Conservation (phyloP, 2,329 filamentous ascomycete species). For the Zasmidium citrigriseum region DNA sequence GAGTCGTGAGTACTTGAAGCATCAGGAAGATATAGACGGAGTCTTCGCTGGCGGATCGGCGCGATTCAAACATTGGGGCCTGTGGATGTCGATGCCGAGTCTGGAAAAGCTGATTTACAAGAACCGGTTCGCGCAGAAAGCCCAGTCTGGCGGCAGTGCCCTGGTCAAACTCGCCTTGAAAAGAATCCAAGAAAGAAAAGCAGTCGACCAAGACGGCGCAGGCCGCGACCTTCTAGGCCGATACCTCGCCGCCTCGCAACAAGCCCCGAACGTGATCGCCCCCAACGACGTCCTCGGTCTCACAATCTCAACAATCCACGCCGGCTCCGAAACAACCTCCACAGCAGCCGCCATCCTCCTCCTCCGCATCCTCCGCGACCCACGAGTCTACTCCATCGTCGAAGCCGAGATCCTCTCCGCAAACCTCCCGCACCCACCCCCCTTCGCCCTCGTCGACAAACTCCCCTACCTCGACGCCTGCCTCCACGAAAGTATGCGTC, state of each 20-base stretch:
- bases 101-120: constrained; percentile 15
- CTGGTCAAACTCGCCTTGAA: constrained; percentile 7
- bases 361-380: not conserved
- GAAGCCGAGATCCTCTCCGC: constrained; percentile 9
- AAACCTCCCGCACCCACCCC: not conserved
- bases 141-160: constrained; percentile 2
- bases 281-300: constrained; percentile 12
- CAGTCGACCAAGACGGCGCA: not conserved
- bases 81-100: constrained; percentile 8
- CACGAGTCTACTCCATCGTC: constrained; percentile 1
- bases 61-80: constrained; percentile 16
- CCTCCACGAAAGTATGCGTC: constrained; percentile 14
- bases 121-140: constrained; percentile 6
- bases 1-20: constrained; percentile 6
- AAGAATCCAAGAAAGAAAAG: constrained; percentile 5
- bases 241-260: constrained; percentile 13
- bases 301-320: constrained; percentile 17
- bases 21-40: constrained; percentile 11
- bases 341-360: constrained; percentile 1
- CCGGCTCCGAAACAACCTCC: constrained; percentile 14
- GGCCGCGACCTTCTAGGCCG: constrained; percentile 4
- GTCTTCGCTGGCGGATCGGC: constrained; percentile 4
- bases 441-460: constrained; percentile 8
- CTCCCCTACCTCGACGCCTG: constrained; percentile 17
- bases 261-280: constrained; percentile 11